A percentile compares a stretch with the other conserved stretches of the same genome.
Conservation (phyloP, 1,284 basidiomycete genomes). For the Schizophyllum amplum region DNA sequence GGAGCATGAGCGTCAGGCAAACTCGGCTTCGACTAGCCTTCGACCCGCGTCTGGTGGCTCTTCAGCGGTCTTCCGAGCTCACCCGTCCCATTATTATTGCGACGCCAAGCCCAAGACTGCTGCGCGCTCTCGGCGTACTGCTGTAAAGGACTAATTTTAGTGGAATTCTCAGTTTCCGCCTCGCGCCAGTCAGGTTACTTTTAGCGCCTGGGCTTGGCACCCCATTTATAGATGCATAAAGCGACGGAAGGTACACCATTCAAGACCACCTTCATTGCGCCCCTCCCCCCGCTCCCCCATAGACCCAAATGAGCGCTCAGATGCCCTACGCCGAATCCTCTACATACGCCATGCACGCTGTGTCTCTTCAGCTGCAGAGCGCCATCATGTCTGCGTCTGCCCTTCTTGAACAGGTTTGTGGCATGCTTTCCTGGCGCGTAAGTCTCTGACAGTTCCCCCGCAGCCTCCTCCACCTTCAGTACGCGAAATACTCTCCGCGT, state of each 20-base stretch:
- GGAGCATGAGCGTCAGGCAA: conserved; percentile 14
- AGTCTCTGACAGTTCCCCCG: conserved; percentile 1
- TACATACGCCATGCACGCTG: not conserved
- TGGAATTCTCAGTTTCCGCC: not conserved
- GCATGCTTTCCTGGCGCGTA: conserved; percentile 6
- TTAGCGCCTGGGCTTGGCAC: not conserved
- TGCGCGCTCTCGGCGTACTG: not conserved
- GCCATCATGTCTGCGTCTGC: conserved; percentile 17
- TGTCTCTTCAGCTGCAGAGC: not conserved
- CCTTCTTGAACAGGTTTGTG: conserved; percentile 29
- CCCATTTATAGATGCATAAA: not conserved
- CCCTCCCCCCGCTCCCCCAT: no score
- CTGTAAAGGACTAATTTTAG: not conserved
- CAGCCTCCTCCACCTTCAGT: conserved; percentile 71
- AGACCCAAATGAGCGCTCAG: not conserved
- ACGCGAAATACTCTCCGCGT: conserved; percentile 78
- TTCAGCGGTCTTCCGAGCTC: not conserved
- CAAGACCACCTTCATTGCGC: not conserved
- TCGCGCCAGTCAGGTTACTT: not conserved
- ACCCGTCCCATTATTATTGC: not conserved
- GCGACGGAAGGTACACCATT: not conserved
- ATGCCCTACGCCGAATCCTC: not conserved
- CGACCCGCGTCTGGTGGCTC: not conserved
- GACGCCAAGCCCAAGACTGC: not conserved
- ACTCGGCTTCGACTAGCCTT: not conserved